Evolutionary conservation across 345 rosid species (phyloP).

Genomic region (Eucalyptus microcorys): DNA sequence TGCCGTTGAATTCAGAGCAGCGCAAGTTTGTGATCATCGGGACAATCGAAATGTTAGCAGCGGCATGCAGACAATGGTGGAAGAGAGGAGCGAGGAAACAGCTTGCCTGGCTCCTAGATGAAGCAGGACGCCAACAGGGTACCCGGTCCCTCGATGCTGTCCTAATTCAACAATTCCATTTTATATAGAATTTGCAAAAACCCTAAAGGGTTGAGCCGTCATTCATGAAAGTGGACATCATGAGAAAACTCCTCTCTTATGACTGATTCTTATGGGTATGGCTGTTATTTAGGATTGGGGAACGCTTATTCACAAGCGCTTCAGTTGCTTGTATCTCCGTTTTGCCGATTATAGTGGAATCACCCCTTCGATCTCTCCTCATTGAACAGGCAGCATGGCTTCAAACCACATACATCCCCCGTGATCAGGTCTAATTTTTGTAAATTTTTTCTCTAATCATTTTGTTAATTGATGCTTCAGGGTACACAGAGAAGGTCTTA

Average conservation of each 20-base stretch:
- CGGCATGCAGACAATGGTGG: neutral
- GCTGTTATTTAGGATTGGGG: neutral
- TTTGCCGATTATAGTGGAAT: neutral
- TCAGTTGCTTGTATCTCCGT: neutral
- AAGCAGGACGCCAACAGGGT: neutral
- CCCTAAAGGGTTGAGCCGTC: neutral
- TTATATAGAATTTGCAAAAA: neutral
- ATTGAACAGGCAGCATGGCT: neutral
- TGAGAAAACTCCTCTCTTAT: neutral
- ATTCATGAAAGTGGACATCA: neutral
- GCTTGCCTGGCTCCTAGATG: neutral
- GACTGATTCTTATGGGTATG: neutral
- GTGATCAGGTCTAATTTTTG: neutral
- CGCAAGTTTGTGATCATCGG: neutral
- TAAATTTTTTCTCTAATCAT: neutral
- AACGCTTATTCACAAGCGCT: neutral
- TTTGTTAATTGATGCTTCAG: neutral
- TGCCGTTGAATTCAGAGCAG: neutral
- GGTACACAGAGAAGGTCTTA: neutral
- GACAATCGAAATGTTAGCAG: neutral
- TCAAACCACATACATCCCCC: neutral
- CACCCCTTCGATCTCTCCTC: neutral
- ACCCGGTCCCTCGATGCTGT: neutral
- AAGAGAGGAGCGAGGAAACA: neutral
- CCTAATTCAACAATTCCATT: neutral